Evolutionary conservation across 2,329 filamentous ascomycete species (phyloP).

Genomic region (Phaeophleospora eucalypticola): DNA sequence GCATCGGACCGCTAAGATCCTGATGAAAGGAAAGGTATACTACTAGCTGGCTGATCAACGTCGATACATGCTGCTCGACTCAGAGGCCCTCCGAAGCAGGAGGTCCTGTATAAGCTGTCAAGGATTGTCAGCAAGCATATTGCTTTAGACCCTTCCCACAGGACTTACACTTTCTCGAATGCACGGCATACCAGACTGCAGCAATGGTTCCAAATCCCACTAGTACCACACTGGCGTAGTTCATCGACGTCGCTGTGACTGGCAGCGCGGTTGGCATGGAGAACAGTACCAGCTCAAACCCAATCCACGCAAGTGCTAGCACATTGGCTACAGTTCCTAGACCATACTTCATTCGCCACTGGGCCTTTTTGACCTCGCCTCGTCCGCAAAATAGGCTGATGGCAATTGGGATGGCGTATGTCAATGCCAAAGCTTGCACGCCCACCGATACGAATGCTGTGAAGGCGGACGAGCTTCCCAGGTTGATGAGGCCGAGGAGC

Average conservation of each 20-base stretch:
- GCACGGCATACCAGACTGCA: slow-evolving; percentile 1
- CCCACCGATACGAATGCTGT: slow-evolving; percentile 52
- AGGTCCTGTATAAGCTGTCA: background rate
- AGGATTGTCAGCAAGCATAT: background rate
- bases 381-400: slow-evolving; percentile 36
- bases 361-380: slow-evolving; percentile 13
- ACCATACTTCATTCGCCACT: slow-evolving; percentile 28
- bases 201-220: slow-evolving; percentile 44
- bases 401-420: slow-evolving; percentile 54
- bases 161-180: slow-evolving; percentile 1
- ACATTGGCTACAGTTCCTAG: slow-evolving; percentile 28
- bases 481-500: slow-evolving; percentile 48
- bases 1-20: slow-evolving; percentile 27
- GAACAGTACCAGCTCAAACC: slow-evolving; percentile 41
- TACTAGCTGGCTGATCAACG: slow-evolving; percentile 12
- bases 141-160: too few species aligned
- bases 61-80: too few species aligned
- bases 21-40: slow-evolving; percentile 32
- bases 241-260: slow-evolving; percentile 51
- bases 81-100: background rate
- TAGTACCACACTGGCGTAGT: slow-evolving; percentile 56
- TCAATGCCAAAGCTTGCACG: slow-evolving; percentile 53
- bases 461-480: slow-evolving; percentile 47
- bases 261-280: slow-evolving; percentile 52
- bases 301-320: slow-evolving; percentile 26